Base-by-base conservation (phyloP, 176 grass and related monocot genomes). In the Bothriochloa decipiens region DNA sequence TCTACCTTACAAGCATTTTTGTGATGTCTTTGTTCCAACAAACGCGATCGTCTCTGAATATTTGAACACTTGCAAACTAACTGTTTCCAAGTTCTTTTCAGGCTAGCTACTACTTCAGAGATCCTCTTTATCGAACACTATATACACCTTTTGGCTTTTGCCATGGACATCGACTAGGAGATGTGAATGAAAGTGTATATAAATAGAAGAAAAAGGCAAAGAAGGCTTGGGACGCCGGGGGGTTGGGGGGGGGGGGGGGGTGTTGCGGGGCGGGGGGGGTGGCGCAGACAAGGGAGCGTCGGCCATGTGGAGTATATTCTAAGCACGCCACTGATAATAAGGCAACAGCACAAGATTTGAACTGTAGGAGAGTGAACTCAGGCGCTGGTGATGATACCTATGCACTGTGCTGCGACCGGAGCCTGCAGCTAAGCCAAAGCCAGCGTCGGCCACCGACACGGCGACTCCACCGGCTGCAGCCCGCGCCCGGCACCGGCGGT, bases 391-490 rank as follows among this genome's bases (percentile, higher is more conserved):
- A 58, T 11, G 83, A 36, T 82, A 37, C 53, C 57, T 71, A 67
- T 45, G 66, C 64, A 57, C 75, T 68, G 62, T 65, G 26, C 26
- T 15, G 20, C n/a, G 70, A 45, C n/a, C 58, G 58, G 58, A 62
- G 58, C 8, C 57, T 60, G 55, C 55, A 60, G 22, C 55, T 60
- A 60, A 3, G 9, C 22, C 17, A 22, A 42, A 10, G 52, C 12
- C 20, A 71, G 83, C 89, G 89, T 91, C 89, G 89, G 89, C 63
- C 81, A 87, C 89, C 89, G 89, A 91, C 89, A 81, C 81, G 80
- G 85, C 62, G 81, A 84, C 69, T 68, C 47, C 81, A 87, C 85
- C 84, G 84, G 39, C 49, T 42, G 68, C 18, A 25, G 74, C 88
- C 61, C 5, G 80, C 82, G 3, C 22, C 5, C 2, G 7, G 1